A percentile compares a stretch with the other conserved stretches of the same genome.
Evolutionary conservation across 257 asterid species (phyloP).

Genomic region (Solanum lycopersicoides): DNA sequence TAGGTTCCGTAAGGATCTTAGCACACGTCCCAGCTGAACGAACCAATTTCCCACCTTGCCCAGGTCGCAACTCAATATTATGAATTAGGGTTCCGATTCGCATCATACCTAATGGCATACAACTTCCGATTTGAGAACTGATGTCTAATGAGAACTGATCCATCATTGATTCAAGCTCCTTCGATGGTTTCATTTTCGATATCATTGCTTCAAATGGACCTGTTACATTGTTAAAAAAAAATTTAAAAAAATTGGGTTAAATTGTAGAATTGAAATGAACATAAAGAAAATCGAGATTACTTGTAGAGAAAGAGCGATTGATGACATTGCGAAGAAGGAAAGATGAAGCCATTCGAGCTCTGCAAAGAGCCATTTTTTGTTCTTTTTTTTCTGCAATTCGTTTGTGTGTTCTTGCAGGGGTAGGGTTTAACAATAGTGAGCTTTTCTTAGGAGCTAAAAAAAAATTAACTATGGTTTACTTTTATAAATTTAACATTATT

Average conservation of each 20-base stretch:
- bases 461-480: background rate
- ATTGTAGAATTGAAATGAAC: background rate
- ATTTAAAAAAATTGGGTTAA: background rate
- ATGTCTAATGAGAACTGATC: constrained; percentile 37
- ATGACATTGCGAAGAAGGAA: background rate
- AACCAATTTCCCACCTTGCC: constrained; percentile 71
- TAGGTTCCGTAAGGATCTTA: constrained; percentile 73
- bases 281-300: background rate
- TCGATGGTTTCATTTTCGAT: background rate
- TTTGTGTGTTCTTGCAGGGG: background rate
- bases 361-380: background rate
- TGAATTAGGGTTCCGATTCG: constrained; percentile 65
- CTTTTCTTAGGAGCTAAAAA: background rate
- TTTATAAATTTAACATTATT: too few species aligned
- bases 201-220: background rate
- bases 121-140: constrained; percentile 48
- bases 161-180: constrained; percentile 16
- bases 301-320: background rate
- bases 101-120: constrained; percentile 55
- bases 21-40: constrained; percentile 70
- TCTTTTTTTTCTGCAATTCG: background rate
- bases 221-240: background rate
- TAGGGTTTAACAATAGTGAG: background rate
- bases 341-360: background rate
- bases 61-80: constrained; percentile 90